Percentiles rank a stretch among this genome's conserved stretches.
phyloP scores from a whole-genome alignment of 805 yeast genomes.

The Metschnikowia koreensis region DNA sequence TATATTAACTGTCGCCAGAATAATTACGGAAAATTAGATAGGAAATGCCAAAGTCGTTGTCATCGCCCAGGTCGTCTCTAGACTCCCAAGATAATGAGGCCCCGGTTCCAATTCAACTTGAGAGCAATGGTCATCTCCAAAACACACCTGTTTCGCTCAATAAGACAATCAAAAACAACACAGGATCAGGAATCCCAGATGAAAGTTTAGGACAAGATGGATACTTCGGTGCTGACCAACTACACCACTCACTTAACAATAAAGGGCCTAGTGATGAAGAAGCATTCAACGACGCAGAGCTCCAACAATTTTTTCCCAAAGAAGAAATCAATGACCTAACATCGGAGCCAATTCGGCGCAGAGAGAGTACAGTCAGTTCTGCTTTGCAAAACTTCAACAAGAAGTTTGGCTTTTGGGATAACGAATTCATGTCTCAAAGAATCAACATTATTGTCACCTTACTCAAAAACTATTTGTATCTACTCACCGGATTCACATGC shows the following conservation, averaged over 20 bases:
- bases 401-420: slow-evolving; percentile 30
- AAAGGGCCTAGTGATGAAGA: not conserved
- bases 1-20: too few species aligned
- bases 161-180: not conserved
- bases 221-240: slow-evolving; percentile 5
- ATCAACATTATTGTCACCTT: slow-evolving; percentile 22
- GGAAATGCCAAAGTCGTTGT: not conserved
- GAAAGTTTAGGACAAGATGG: slow-evolving; percentile 8
- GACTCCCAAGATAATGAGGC: slow-evolving; percentile 7
- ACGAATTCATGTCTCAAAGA: slow-evolving; percentile 25
- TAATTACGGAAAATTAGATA: too few species aligned
- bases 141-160: slow-evolving; percentile 2
- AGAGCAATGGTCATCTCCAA: slow-evolving; percentile 3
- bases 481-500: slow-evolving; percentile 23
- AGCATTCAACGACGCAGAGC: slow-evolving; percentile 1
- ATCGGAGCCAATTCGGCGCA: slow-evolving; percentile 2
- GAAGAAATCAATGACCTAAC: not conserved
- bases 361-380: slow-evolving; percentile 23
- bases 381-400: slow-evolving; percentile 21
- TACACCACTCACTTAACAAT: slow-evolving; percentile 4
- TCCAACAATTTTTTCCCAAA: not conserved
- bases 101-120: slow-evolving; percentile 12
- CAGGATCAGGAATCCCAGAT: not conserved
- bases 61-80: slow-evolving; percentile 7
- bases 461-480: slow-evolving; percentile 22